These are phyloP conservation scores for Tolypocladium ovalisporum DNA, from an alignment of 2,329 filamentous ascomycete species.

Conservation along the genomic window DNA sequence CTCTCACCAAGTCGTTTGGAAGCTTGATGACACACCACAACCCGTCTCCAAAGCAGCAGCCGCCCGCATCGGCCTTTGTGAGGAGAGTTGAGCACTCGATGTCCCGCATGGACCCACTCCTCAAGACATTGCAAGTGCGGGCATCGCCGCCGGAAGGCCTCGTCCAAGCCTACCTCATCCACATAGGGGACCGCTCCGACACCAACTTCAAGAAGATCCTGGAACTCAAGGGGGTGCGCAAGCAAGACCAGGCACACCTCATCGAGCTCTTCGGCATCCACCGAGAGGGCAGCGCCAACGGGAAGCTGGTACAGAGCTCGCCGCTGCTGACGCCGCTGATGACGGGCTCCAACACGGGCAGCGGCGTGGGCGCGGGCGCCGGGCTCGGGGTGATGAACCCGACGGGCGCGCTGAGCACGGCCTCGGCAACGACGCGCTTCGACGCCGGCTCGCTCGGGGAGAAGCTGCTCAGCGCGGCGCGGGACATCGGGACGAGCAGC, in stretches of 20 bases:
- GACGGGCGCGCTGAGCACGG: conserved; percentile 27
- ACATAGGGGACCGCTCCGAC: conserved; percentile 88
- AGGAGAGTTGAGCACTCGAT: conserved; percentile 81
- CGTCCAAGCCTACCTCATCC: conserved; percentile 94
- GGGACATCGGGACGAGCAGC: conserved; percentile 61
- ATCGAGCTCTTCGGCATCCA: conserved; percentile 76
- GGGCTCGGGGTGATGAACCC: conserved; percentile 29
- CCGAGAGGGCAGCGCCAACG: conserved; percentile 63
- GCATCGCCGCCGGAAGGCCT: conserved; percentile 85
- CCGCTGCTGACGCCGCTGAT: conserved; percentile 61
- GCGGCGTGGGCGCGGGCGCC: conserved; percentile 16
- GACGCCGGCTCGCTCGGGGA: conserved; percentile 77
- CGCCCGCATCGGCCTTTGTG: conserved; percentile 52
- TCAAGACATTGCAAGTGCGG: conserved; percentile 94
- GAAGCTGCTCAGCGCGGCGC: conserved; percentile 76
- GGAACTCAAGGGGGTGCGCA: conserved; percentile 86
- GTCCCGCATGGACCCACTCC: conserved; percentile 77
- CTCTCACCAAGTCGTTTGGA: conserved; percentile 68
- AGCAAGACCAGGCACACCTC: conserved; percentile 69
- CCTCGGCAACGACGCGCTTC: conserved; percentile 43
- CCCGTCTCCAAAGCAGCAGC: conserved; percentile 27
- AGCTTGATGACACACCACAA: conserved; percentile 57
- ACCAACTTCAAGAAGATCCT: conserved; percentile 93
- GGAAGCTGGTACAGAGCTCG: conserved; percentile 58
- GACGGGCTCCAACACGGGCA: conserved; percentile 27